phyloP scores from a whole-genome alignment of 2,329 filamentous ascomycete genomes.

The Aspergillus fischeri region DNA sequence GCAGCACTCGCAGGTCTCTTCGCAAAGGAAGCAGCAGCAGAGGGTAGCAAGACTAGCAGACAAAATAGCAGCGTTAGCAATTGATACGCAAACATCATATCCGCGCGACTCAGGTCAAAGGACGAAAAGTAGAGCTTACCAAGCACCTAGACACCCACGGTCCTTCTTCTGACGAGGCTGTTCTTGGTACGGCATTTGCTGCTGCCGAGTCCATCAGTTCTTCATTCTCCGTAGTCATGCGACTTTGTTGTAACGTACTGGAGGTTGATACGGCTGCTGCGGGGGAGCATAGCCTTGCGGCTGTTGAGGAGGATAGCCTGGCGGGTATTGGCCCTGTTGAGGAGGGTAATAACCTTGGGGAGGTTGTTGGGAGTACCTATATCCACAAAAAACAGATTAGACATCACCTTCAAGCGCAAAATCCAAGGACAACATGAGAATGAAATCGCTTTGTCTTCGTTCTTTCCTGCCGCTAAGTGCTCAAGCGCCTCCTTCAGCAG shows the following conservation, averaged over 20 bases:
- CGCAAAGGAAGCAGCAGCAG: slow-evolving; percentile 62
- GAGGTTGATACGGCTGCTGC: slow-evolving; percentile 26
- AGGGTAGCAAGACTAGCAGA: slow-evolving; percentile 48
- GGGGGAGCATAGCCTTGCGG: slow-evolving; percentile 23
- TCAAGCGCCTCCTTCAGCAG: no score
- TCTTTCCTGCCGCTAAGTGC: no score
- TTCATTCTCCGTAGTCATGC: neutral
- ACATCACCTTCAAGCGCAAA: neutral
- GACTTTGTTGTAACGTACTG: slow-evolving; percentile 18
- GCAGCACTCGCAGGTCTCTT: slow-evolving; percentile 62
- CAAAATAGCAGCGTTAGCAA: slow-evolving; percentile 7
- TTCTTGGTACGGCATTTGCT: slow-evolving; percentile 49
- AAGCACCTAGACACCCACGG: slow-evolving; percentile 49
- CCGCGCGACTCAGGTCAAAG: neutral
- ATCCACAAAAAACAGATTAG: slow-evolving; percentile 2
- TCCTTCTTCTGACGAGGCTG: slow-evolving; percentile 45
- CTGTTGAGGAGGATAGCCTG: slow-evolving; percentile 30
- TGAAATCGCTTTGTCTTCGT: neutral
- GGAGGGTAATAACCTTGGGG: slow-evolving; percentile 21
- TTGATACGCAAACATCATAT: neutral
- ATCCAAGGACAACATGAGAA: neutral
- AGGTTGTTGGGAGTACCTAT: slow-evolving; percentile 11
- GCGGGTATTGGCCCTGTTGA: slow-evolving; percentile 31
- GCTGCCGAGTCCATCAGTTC: slow-evolving; percentile 2
- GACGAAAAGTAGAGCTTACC: slow-evolving; percentile 32